Evolutionary conservation across 495 filamentous ascomycete species (phyloP).

Genomic region (Bathelium albidoporum): DNA sequence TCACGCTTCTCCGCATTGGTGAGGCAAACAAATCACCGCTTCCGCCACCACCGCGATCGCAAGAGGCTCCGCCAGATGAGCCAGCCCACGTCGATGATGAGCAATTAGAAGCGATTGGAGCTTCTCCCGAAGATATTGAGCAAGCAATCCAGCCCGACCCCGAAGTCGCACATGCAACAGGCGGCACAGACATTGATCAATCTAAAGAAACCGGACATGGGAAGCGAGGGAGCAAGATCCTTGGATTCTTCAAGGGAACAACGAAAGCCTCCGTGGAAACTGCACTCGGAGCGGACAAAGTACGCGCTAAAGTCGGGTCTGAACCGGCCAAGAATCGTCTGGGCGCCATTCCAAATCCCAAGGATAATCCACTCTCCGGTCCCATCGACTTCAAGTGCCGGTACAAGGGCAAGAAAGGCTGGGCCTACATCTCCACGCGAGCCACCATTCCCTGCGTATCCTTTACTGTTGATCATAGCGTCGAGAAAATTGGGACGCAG

Average conservation of each 20-base stretch:
- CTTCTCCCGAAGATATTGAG: constrained; percentile 44
- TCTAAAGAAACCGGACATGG: constrained; percentile 34
- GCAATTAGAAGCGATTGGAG: constrained; percentile 35
- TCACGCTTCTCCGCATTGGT: constrained; percentile 77
- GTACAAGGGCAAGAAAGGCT: constrained; percentile 60
- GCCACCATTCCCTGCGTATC: constrained; percentile 50
- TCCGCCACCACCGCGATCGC: constrained; percentile 61
- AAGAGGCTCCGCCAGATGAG: constrained; percentile 42
- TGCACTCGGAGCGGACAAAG: constrained; percentile 57
- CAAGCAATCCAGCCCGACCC: constrained; percentile 33
- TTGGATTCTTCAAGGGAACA: constrained; percentile 59
- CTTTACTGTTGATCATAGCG: constrained; percentile 40
- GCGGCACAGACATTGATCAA: constrained; percentile 28
- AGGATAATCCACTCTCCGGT: constrained; percentile 39
- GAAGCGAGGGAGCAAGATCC: constrained; percentile 40
- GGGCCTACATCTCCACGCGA: constrained; percentile 54
- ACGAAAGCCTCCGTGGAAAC: constrained; percentile 57
- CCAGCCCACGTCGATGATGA: constrained; percentile 39
- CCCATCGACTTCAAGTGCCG: constrained; percentile 68
- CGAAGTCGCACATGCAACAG: constrained; percentile 24
- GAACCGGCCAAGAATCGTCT: constrained; percentile 59
- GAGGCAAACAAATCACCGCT: constrained; percentile 74
- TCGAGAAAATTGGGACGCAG: constrained; percentile 40
- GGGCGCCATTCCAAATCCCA: constrained; percentile 50
- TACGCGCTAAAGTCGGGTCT: constrained; percentile 56